phyloP scores from a whole-genome alignment of 331 rosid genomes.

The Prunus yedoensis region DNA sequence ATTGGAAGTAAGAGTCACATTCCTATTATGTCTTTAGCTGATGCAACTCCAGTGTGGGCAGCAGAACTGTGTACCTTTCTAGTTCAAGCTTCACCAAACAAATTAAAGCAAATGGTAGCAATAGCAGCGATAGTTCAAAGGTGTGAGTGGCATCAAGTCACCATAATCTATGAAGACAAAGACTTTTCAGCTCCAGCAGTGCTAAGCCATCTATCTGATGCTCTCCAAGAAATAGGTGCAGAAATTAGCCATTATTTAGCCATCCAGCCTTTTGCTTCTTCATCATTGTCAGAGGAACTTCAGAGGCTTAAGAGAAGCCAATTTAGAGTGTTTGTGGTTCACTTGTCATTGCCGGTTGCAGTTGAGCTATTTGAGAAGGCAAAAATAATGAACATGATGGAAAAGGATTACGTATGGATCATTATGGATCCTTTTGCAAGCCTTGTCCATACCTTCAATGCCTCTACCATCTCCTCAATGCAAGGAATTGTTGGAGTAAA shows the following conservation, averaged over 20 bases:
- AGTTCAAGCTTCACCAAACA: slow-evolving; percentile 8
- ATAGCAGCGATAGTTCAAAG: slow-evolving; percentile 11
- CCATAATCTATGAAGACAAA: slow-evolving; percentile 24
- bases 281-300: not conserved
- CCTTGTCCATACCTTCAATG: slow-evolving; percentile 12
- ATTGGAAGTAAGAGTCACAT: not conserved
- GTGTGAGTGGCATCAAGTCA: slow-evolving; percentile 24
- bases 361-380: slow-evolving; percentile 14
- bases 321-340: slow-evolving; percentile 24
- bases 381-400: slow-evolving; percentile 8
- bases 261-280: not conserved
- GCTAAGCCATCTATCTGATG: not conserved
- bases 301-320: not conserved
- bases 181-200: not conserved
- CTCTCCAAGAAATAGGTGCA: slow-evolving; percentile 9
- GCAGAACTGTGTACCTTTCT: slow-evolving; percentile 14
- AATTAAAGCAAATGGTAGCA: slow-evolving; percentile 15
- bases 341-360: not conserved
- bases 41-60: slow-evolving; percentile 3
- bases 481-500: slow-evolving; percentile 27
- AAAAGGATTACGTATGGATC: slow-evolving; percentile 24
- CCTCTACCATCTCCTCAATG: slow-evolving; percentile 21
- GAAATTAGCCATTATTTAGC: slow-evolving; percentile 4
- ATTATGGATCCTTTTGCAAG: slow-evolving; percentile 4
- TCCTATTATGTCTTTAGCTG: slow-evolving; percentile 7